Conservation (phyloP, 371 early-diverging fungal genomes). For the Coemansia sp. region DNA sequence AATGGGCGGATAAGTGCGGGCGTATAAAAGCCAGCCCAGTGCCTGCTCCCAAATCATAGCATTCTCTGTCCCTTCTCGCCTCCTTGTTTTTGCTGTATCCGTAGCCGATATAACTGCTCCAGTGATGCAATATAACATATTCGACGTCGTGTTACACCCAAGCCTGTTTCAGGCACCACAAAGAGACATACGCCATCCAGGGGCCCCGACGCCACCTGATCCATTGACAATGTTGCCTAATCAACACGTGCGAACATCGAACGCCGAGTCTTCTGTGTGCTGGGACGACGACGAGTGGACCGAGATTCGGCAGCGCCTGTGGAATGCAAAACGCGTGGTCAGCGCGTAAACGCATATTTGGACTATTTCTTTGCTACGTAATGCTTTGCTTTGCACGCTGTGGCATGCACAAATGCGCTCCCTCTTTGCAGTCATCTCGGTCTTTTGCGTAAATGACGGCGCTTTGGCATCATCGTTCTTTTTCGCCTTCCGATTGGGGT, state of each 20-base stretch:
- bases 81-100: neutral
- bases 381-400: neutral
- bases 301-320: constrained; percentile 12
- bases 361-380: neutral
- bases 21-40: too few species aligned
- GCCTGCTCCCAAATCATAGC: too few species aligned
- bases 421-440: too few species aligned
- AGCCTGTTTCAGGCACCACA: constrained; percentile 9
- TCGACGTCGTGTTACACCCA: constrained; percentile 16
- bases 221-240: constrained; percentile 3
- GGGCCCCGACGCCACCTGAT: constrained; percentile 1
- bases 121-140: constrained; percentile 11
- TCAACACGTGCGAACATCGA: neutral
- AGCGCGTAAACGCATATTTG: too few species aligned
- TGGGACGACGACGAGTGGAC: constrained; percentile 10
- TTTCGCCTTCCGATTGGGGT: too few species aligned
- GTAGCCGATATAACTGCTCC: neutral
- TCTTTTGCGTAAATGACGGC: neutral
- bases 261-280: neutral
- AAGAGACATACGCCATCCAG: neutral
- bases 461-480: neutral
- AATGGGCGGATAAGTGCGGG: too few species aligned
- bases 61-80: neutral
- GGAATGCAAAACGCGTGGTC: constrained; percentile 14
- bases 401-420: too few species aligned